Conservation (phyloP, 179 eudicot genomes). For the Beta lomatogona region DNA sequence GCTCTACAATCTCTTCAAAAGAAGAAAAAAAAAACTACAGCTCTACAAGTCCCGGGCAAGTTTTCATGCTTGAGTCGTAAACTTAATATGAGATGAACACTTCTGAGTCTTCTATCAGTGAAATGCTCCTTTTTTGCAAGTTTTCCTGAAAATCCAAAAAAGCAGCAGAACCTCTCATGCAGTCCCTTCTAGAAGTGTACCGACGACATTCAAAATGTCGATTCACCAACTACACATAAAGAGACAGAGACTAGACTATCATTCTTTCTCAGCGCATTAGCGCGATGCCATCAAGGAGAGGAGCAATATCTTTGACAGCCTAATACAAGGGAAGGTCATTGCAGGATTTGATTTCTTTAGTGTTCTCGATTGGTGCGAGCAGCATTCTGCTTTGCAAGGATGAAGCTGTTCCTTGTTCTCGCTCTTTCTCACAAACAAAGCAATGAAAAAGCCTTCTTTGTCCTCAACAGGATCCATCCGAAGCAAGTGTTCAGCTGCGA, state of each 20-base stretch:
- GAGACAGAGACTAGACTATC: neutral
- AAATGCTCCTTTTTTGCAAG: too few relatives aligned
- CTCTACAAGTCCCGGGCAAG: too few relatives aligned
- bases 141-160: too few relatives aligned
- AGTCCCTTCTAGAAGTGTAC: too few relatives aligned
- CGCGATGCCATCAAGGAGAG: conserved; percentile 18
- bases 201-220: too few relatives aligned
- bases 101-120: too few relatives aligned
- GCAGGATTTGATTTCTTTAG: conserved; percentile 13
- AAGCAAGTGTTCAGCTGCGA: conserved; percentile 72
- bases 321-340: conserved; percentile 14
- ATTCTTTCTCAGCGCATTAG: too few relatives aligned
- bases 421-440: conserved; percentile 60
- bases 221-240: neutral
- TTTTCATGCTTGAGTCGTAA: neutral
- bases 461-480: conserved; percentile 70
- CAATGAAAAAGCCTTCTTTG: conserved; percentile 91
- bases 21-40: too few relatives aligned
- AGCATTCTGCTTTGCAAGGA: neutral
- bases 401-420: neutral
- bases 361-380: neutral
- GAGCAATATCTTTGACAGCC: conserved; percentile 39
- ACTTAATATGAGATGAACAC: too few relatives aligned
- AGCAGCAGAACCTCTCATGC: too few relatives aligned
- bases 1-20: too few relatives aligned